Evolutionary conservation across 768 basidiomycete species (phyloP).

Genomic region (Tricholoma furcatifolium): DNA sequence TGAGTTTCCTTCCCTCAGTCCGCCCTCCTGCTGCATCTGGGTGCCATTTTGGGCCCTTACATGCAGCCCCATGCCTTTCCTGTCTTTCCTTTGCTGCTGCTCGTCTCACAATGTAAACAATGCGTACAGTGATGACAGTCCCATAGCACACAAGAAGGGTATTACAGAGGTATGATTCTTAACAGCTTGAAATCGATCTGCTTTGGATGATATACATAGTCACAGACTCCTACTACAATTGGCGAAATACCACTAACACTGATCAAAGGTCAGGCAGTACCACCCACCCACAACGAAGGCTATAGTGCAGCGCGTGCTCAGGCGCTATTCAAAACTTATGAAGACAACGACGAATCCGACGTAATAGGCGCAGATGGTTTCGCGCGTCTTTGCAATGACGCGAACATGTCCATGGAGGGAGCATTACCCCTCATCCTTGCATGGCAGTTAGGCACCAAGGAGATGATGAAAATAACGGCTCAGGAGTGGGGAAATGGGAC

Average conservation of each 20-base stretch:
- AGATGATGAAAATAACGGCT: slow-evolving; percentile 71
- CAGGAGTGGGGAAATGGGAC: slow-evolving; percentile 71
- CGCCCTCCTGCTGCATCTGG: slow-evolving; percentile 1
- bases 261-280: slow-evolving; percentile 18
- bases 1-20: slow-evolving; percentile 18
- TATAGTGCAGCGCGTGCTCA: slow-evolving; percentile 53
- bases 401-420: slow-evolving; percentile 72
- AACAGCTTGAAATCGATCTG: background rate
- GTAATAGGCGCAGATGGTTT: slow-evolving; percentile 75
- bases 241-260: slow-evolving; percentile 15
- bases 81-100: slow-evolving; percentile 66
- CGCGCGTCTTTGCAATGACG: slow-evolving; percentile 66
- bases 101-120: slow-evolving; percentile 51
- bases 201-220: background rate
- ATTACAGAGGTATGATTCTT: slow-evolving; percentile 23
- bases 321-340: slow-evolving; percentile 60
- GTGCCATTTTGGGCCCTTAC: slow-evolving; percentile 25
- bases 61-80: slow-evolving; percentile 56
- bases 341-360: slow-evolving; percentile 50
- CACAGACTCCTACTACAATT: slow-evolving; percentile 9
- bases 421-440: slow-evolving; percentile 68
- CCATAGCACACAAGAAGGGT: slow-evolving; percentile 27
- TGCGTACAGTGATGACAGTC: slow-evolving; percentile 49
- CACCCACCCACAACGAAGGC: slow-evolving; percentile 26
- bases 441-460: slow-evolving; percentile 70